Percentiles rank a stretch among this genome's conserved stretches.
These are phyloP conservation scores for Agrocybe pediades DNA, from an alignment of 768 basidiomycete genomes.

Conservation along the genomic window DNA sequence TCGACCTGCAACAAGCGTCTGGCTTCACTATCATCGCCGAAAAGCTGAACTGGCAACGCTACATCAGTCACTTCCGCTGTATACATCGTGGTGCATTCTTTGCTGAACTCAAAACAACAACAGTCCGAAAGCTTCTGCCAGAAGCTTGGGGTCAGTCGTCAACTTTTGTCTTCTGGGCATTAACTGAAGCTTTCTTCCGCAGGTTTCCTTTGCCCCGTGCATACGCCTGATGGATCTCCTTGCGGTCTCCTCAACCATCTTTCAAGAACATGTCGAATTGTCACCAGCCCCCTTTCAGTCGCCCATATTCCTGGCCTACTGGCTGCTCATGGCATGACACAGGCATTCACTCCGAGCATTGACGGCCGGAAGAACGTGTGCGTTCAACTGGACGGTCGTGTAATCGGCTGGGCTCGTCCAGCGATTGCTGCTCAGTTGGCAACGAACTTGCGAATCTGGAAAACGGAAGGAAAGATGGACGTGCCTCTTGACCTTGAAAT, in stretches of 20 bases:
- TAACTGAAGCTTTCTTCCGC: conserved; percentile 2
- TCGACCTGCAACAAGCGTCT: conserved; percentile 95
- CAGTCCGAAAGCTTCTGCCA: conserved; percentile 93
- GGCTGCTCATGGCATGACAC: conserved; percentile 91
- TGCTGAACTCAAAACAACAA: conserved; percentile 96
- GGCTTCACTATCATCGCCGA: conserved; percentile 99
- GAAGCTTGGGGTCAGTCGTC: conserved; percentile 88
- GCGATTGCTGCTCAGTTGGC: conserved; percentile 77
- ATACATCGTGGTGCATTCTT: conserved; percentile 99
- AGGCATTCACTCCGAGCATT: conserved; percentile 75
- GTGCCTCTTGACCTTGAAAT: conserved; percentile 95
- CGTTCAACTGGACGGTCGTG: conserved; percentile 92
- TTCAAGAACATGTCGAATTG: conserved; percentile 89
- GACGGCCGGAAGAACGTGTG: conserved; percentile 83
- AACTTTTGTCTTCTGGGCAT: conserved; percentile 2
- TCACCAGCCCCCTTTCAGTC: conserved; percentile 74
- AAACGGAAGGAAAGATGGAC: conserved; percentile 82
- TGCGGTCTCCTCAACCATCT: conserved; percentile 98
- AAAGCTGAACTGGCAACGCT: conserved; percentile 98
- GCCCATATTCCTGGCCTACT: conserved; percentile 83
- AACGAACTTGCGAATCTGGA: conserved; percentile 87
- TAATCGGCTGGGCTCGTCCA: conserved; percentile 92
- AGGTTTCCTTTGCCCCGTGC: conserved; percentile 98
- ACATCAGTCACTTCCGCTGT: conserved; percentile 97
- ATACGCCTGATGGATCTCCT: conserved; percentile 97